Conservation (phyloP, 2,329 filamentous ascomycete genomes). For the Beauveria sp. region DNA sequence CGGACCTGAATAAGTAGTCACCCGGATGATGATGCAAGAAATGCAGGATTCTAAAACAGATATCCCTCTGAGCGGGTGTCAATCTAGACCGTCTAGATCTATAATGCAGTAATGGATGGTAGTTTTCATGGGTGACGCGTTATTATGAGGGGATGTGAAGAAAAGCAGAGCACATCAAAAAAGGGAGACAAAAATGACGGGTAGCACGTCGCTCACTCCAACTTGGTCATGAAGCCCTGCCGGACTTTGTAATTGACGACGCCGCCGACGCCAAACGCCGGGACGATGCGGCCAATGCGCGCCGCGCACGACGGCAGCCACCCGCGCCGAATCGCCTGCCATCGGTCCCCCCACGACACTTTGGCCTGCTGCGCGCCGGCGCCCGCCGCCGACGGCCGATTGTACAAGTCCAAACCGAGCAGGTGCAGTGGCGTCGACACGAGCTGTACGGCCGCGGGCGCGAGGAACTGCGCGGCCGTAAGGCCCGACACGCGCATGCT, state of each 20-base stretch:
- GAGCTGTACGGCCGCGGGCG: conserved; percentile 72
- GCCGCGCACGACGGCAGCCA: conserved; percentile 69
- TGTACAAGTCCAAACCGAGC: conserved; percentile 80
- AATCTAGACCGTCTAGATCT: not conserved
- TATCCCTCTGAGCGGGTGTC: not conserved
- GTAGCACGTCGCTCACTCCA: conserved; percentile 28
- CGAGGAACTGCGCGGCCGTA: conserved; percentile 68
- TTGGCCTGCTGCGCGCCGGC: conserved; percentile 19
- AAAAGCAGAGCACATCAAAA: not conserved
- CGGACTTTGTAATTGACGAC: conserved; percentile 75
- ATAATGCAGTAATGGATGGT: not conserved
- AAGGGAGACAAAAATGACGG: not conserved
- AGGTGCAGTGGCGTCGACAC: conserved; percentile 78
- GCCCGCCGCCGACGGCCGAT: conserved; percentile 44
- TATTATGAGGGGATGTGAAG: not conserved
- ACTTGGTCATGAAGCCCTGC: conserved; percentile 54
- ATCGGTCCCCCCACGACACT: conserved; percentile 50
- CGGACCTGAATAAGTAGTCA: not conserved
- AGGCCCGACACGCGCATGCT: conserved; percentile 43
- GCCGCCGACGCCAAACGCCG: conserved; percentile 81
- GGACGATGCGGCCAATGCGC: conserved; percentile 75
- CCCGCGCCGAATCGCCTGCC: conserved; percentile 59
- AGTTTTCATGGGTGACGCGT: not conserved
- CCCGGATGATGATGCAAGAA: not conserved
- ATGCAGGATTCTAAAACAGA: not conserved